These are phyloP conservation scores for Cutaneotrichosporon cutaneum DNA, from an alignment of 1,284 basidiomycete species.

Conservation along the genomic window DNA sequence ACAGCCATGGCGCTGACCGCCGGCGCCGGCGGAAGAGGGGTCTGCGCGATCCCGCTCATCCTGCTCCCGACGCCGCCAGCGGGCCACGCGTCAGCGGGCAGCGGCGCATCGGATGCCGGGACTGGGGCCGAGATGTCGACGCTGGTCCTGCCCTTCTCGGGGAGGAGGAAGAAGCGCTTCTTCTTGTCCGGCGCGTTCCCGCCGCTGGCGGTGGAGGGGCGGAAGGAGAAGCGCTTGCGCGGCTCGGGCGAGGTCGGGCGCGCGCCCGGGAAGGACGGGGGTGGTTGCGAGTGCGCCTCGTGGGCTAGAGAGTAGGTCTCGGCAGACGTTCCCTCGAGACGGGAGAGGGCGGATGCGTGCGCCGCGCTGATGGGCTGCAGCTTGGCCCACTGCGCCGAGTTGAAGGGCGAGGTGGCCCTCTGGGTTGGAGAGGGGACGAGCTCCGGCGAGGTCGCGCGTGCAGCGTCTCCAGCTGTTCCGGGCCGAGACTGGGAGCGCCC, in stretches of 20 bases:
- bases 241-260: not conserved
- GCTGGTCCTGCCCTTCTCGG: not conserved
- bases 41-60: not conserved
- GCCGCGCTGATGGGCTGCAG: not conserved
- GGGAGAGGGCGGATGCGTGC: not conserved
- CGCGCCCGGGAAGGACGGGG: not conserved
- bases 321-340: not conserved
- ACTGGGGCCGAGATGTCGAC: not conserved
- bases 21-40: not conserved
- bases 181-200: not conserved
- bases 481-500: no score
- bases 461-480: no score
- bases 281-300: not conserved
- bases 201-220: not conserved
- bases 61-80: not conserved
- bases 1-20: not conserved
- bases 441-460: not conserved
- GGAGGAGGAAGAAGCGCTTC: constrained; percentile 4
- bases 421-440: no score
- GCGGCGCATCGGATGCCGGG: not conserved
- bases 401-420: not conserved
- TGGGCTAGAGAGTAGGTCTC: not conserved
- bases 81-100: not conserved
- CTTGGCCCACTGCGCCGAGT: not conserved
- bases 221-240: constrained; percentile 2